Evolutionary conservation across 2,329 filamentous ascomycete species (phyloP).

Genomic region (Alternaria tenuissima): DNA sequence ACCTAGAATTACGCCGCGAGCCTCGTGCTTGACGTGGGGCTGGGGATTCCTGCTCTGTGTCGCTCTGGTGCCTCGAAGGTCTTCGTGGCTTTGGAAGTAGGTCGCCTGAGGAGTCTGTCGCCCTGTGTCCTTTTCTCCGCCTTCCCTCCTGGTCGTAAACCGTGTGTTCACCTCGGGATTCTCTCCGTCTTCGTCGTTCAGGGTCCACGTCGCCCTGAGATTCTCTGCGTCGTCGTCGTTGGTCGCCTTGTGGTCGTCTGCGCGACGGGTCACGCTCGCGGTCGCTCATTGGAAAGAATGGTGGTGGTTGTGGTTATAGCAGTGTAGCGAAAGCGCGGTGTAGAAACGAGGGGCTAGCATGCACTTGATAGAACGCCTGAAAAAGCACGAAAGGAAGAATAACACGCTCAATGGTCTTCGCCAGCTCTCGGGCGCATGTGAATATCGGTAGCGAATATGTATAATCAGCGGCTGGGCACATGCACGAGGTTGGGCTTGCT

Average conservation of each 20-base stretch:
- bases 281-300: conserved; percentile 29
- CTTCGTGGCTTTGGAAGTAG: conserved; percentile 40
- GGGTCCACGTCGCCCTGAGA: conserved; percentile 37
- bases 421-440: conserved; percentile 5
- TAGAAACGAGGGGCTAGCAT: conserved; percentile 27
- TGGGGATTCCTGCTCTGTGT: conserved; percentile 42
- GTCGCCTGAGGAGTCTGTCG: conserved; percentile 52
- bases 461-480: conserved; percentile 27
- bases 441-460: conserved; percentile 35
- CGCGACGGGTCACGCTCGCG: conserved; percentile 32
- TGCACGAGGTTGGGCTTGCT: conserved; percentile 26
- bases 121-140: conserved; percentile 47
- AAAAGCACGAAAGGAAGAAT: conserved; percentile 12
- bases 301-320: conserved; percentile 6
- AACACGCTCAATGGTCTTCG: conserved; percentile 2
- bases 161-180: conserved; percentile 27
- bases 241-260: conserved; percentile 35
- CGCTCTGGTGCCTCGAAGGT: conserved; percentile 36
- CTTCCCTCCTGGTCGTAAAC: conserved; percentile 40
- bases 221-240: conserved; percentile 40
- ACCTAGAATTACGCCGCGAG: conserved; percentile 32
- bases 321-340: conserved; percentile 14
- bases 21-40: conserved; percentile 30
- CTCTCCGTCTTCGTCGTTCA: conserved; percentile 29
- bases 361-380: conserved; percentile 5